Percentiles rank a stretch among this genome's conserved stretches.
Evolutionary conservation across 2,329 filamentous ascomycete genomes (phyloP).

Genomic region (Hysterium pulicare): DNA sequence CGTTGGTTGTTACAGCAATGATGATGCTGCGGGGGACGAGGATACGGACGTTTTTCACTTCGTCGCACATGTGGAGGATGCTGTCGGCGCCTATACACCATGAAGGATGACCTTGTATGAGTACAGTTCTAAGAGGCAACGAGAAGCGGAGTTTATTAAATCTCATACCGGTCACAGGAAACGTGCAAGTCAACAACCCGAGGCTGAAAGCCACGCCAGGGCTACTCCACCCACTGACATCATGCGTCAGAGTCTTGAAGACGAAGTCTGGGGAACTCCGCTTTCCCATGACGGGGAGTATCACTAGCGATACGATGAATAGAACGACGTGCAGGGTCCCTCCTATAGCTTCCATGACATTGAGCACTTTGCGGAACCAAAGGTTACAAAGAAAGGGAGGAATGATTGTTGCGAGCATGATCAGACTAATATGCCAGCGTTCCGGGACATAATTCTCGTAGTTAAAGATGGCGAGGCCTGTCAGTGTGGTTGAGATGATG

Average conservation of each 20-base stretch:
- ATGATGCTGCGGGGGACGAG: constrained; percentile 29
- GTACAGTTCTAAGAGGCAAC: neutral
- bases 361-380: constrained; percentile 43
- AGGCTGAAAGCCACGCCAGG: constrained; percentile 42
- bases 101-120: constrained; percentile 1
- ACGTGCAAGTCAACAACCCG: constrained; percentile 33
- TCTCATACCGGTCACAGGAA: constrained; percentile 28
- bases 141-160: constrained; percentile 27
- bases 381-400: constrained; percentile 43
- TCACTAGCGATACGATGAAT: constrained; percentile 48
- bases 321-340: constrained; percentile 48
- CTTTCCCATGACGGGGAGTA: constrained; percentile 42
- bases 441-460: constrained; percentile 34
- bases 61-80: constrained; percentile 37
- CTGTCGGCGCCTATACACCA: constrained; percentile 50
- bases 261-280: constrained; percentile 39
- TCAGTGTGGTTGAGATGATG: constrained; percentile 22
- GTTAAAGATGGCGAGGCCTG: constrained; percentile 34
- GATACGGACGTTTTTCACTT: constrained; percentile 4
- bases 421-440: constrained; percentile 49
- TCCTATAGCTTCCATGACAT: constrained; percentile 45
- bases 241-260: constrained; percentile 44
- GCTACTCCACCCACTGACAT: constrained; percentile 40
- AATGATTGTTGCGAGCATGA: constrained; percentile 43
- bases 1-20: constrained; percentile 43